Evolutionary conservation across 2,329 filamentous ascomycete species (phyloP).

Genomic region (Venturia aucupariae): DNA sequence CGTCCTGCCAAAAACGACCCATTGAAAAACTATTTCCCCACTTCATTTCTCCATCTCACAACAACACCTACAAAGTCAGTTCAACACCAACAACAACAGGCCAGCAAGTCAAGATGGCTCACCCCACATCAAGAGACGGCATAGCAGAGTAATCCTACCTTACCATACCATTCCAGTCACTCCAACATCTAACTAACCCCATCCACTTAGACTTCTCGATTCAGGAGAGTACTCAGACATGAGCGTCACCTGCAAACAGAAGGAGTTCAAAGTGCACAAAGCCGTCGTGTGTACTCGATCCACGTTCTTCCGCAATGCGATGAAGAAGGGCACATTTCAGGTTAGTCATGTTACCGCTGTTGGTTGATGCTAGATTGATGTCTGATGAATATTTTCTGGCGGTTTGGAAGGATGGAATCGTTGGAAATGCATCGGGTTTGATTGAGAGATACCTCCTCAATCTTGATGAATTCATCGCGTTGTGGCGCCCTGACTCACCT

Average conservation of each 20-base stretch:
- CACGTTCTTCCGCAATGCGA: not conserved
- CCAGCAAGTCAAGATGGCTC: not conserved
- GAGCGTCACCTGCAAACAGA: not conserved
- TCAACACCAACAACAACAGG: not conserved
- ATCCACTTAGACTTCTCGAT: not conserved
- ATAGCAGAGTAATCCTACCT: not conserved
- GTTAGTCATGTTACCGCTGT: not conserved
- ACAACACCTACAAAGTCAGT: not conserved
- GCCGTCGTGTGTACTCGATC: not conserved
- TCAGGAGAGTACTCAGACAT: constrained; percentile 5
- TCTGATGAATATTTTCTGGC: too few relatives aligned
- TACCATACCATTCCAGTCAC: not conserved
- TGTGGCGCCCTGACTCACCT: too few relatives aligned
- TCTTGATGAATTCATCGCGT: too few relatives aligned
- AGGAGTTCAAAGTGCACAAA: constrained; percentile 1
- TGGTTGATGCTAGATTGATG: too few relatives aligned
- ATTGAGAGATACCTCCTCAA: too few relatives aligned
- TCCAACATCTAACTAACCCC: not conserved
- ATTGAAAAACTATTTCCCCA: not conserved
- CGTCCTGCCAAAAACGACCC: not conserved
- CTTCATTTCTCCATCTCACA: not conserved
- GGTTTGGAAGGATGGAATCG: too few relatives aligned
- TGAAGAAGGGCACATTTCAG: not conserved
- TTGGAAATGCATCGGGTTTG: too few relatives aligned
- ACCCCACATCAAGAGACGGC: not conserved